A percentile compares a stretch with the other conserved stretches of the same genome.
phyloP scores from a whole-genome alignment of 73 alveolate species.

The Paramecium pentaurelia region DNA sequence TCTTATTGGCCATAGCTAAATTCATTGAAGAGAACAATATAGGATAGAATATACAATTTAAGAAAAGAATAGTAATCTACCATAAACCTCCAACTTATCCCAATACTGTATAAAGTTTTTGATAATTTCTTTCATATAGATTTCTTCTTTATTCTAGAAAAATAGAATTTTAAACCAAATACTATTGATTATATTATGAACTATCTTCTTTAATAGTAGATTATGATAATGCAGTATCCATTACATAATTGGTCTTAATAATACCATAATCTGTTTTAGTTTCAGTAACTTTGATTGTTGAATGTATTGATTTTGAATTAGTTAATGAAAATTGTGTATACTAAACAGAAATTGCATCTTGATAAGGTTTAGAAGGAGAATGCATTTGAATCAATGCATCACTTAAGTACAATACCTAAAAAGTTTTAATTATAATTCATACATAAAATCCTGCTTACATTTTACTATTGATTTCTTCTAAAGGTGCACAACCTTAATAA shows the following conservation, averaged over 20 bases:
- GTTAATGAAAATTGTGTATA: not conserved
- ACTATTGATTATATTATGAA: not conserved
- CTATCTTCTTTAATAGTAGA: not conserved
- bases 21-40: not conserved
- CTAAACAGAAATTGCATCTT: not conserved
- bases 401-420: not conserved
- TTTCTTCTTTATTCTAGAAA: not conserved
- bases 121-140: not conserved
- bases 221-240: not conserved
- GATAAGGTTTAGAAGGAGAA: not conserved
- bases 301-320: not conserved
- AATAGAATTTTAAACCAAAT: not conserved
- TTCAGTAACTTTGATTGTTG: not conserved
- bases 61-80: not conserved
- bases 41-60: not conserved
- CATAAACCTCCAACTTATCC: slow-evolving; percentile 27
- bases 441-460: slow-evolving; percentile 13
- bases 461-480: not conserved
- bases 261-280: not conserved
- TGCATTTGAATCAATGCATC: not conserved
- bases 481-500: not conserved
- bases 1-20: slow-evolving; percentile 12
- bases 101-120: not conserved
- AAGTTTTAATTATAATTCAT: not conserved
- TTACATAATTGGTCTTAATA: not conserved